Percentiles rank a stretch among this genome's conserved stretches.
These are phyloP conservation scores for Candida stauntonica DNA, from an alignment of 805 yeast genomes.

Conservation along the genomic window DNA sequence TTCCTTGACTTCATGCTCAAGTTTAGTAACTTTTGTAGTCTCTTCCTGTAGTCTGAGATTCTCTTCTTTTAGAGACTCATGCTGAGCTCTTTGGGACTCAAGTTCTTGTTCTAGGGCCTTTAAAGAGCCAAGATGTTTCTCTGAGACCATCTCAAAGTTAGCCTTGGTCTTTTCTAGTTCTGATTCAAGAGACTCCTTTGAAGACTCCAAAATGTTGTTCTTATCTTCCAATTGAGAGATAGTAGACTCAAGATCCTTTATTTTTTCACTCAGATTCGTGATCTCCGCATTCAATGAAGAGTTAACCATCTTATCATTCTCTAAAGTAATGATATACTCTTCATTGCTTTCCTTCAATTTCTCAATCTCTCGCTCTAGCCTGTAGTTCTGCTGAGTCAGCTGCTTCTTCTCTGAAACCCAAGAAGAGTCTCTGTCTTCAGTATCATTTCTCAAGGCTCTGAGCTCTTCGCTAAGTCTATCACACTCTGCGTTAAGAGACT, in stretches of 20 bases:
- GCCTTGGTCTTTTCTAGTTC: slow-evolving; percentile 4
- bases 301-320: slow-evolving; percentile 32
- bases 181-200: slow-evolving; percentile 4
- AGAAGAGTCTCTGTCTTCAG: slow-evolving; percentile 17
- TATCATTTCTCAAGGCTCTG: slow-evolving; percentile 36
- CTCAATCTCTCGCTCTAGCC: slow-evolving; percentile 18
- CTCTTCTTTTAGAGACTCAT: slow-evolving; percentile 25
- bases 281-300: slow-evolving; percentile 37
- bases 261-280: slow-evolving; percentile 28
- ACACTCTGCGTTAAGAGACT: slow-evolving; percentile 49
- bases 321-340: slow-evolving; percentile 33
- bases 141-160: slow-evolving; percentile 2
- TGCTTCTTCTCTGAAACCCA: slow-evolving; percentile 4
- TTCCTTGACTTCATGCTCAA: slow-evolving; percentile 54
- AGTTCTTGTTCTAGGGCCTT: slow-evolving; percentile 24
- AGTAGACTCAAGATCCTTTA: slow-evolving; percentile 6
- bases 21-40: slow-evolving; percentile 28
- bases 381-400: not conserved
- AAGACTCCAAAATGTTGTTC: not conserved
- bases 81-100: slow-evolving; percentile 23
- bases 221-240: slow-evolving; percentile 3
- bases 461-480: slow-evolving; percentile 42
- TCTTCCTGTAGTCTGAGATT: slow-evolving; percentile 21
- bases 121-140: slow-evolving; percentile 7
- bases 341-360: slow-evolving; percentile 36